Conservation (phyloP, 352 stramenopile species). For the Blastocystis sp. region DNA sequence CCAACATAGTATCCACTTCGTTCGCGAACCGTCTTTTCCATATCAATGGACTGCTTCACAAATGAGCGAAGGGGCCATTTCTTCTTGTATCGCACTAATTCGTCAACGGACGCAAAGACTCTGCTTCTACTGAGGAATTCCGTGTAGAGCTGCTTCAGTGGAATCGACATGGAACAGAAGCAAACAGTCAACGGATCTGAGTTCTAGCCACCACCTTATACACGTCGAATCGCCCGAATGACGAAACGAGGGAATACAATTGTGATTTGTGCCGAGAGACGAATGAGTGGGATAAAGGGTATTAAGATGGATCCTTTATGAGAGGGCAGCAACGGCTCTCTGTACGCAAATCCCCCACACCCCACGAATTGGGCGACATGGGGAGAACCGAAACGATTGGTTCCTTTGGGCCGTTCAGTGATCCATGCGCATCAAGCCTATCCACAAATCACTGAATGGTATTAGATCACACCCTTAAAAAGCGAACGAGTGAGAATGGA, state of each 20-base stretch:
- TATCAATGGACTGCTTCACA: slow-evolving; percentile 7
- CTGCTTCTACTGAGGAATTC: not conserved
- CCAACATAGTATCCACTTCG: not conserved
- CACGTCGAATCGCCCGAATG: too few relatives aligned
- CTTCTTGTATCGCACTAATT: slow-evolving; percentile 24
- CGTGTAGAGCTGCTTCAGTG: not conserved
- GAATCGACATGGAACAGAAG: not conserved
- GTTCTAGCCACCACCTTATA: too few relatives aligned
- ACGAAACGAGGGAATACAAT: too few relatives aligned
- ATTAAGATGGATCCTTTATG: too few relatives aligned
- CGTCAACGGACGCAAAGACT: slow-evolving; percentile 41
- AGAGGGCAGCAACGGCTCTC: too few relatives aligned
- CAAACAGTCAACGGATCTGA: too few relatives aligned
- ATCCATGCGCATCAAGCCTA: not conserved
- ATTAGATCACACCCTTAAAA: not conserved
- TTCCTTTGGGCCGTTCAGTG: not conserved
- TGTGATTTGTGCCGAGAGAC: too few relatives aligned
- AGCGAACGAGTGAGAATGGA: not conserved
- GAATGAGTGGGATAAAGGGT: too few relatives aligned
- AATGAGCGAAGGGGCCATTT: slow-evolving; percentile 19
- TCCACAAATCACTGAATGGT: not conserved
- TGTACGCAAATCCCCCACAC: too few relatives aligned
- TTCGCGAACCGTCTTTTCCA: not conserved
- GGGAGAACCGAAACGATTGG: too few relatives aligned
- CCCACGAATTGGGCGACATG: too few relatives aligned